A percentile compares a stretch with the other conserved stretches of the same genome.
Evolutionary conservation across 1,139 yeast species (phyloP).

Genomic region (Yarrowia galli): DNA sequence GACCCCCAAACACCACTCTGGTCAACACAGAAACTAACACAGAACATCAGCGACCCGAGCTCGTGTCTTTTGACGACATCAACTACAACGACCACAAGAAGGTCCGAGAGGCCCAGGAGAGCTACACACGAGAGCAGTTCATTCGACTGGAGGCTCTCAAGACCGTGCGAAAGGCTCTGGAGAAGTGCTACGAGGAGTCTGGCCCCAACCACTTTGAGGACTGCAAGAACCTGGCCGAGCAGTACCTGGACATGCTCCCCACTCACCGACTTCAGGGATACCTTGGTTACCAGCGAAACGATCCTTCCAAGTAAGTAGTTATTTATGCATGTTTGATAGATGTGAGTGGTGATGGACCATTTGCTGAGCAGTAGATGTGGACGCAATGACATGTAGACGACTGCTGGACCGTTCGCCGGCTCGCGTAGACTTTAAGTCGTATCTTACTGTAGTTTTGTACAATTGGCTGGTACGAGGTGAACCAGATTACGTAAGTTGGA

Average conservation of each 20-base stretch:
- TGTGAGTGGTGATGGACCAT: not conserved
- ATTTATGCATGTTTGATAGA: slow-evolving; percentile 28
- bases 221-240: slow-evolving; percentile 76
- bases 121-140: slow-evolving; percentile 82
- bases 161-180: slow-evolving; percentile 75
- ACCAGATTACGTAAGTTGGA: no score
- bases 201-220: slow-evolving; percentile 80
- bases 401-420: no score
- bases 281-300: slow-evolving; percentile 85
- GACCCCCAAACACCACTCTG: not conserved
- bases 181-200: slow-evolving; percentile 66
- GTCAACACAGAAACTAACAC: slow-evolving; percentile 39
- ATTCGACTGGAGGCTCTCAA: slow-evolving; percentile 72
- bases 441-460: no score
- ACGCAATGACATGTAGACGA: no score
- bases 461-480: no score
- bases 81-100: slow-evolving; percentile 72
- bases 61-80: slow-evolving; percentile 83
- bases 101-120: slow-evolving; percentile 74
- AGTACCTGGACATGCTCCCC: slow-evolving; percentile 79
- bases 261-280: slow-evolving; percentile 71
- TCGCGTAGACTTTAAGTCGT: no score
- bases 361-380: not conserved
- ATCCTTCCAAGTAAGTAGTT: slow-evolving; percentile 74
- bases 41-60: slow-evolving; percentile 70